Evolutionary conservation across 768 basidiomycete genomes (phyloP), one percentile per base, ranked within the genome.

Genomic region (Russula vinacea): DNA sequence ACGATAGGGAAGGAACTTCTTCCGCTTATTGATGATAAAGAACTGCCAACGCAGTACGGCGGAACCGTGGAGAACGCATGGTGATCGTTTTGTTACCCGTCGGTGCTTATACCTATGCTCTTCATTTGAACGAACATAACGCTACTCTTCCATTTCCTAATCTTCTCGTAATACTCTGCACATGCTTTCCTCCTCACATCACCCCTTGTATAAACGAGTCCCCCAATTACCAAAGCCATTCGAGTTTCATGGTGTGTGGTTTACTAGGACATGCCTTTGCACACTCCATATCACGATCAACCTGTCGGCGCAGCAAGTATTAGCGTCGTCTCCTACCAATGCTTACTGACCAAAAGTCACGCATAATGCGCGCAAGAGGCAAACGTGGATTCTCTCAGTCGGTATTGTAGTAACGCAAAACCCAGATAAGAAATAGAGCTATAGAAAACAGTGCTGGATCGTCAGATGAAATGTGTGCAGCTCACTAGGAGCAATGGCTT

Each of bases 31-130:
- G 79, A 84, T 45, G 74, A 74, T 7, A 74, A 78, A 4, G 74
- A 91, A 69, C 77, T 93, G 44, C 91, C 90, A 1, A 76, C 78
- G 74, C 76, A 81, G 52, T 93, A 92, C 68, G 91, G 91, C 10
- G 91, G 91, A 8, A 75, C 78, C 29, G 85, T 82, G 7, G 77
- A 81, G 2, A 83, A 73, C 22, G 86, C 87, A 62, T 86, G 67
- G 71, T 64, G 42, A 67, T 39, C 49, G 29, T 13, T 17, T 50
- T 6, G 22, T 50, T 26, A 24, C 22, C 22, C 22, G 22, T n/a
- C 22, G 4, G 39, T 35, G 29, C 24, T 56, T 17, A 39, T 39
- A 24, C 45, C 52, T 37, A 61, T 61, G 61, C 26, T 33, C 17
- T 26, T 26, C 29, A 1, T 35, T 42, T n/a, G 13, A 42, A n/a